Percentiles rank a stretch among this genome's conserved stretches.
Conservation (phyloP, 176 grass and related monocot species). For the Musa troglodytarum region DNA sequence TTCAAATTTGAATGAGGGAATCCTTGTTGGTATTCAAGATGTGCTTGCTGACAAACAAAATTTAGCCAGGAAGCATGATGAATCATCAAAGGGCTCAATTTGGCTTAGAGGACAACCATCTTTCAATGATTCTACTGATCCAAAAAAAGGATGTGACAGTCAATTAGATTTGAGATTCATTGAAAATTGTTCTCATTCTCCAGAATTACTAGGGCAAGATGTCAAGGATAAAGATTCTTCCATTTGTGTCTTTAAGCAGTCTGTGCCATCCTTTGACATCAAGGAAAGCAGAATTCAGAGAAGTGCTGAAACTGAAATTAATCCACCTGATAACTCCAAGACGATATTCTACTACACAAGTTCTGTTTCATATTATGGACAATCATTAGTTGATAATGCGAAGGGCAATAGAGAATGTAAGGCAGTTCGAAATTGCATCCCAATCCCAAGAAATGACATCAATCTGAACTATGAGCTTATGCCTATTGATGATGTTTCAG, state of each 20-base stretch:
- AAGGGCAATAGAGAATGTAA: conserved; percentile 6
- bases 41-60: conserved; percentile 18
- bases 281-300: conserved; percentile 2
- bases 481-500: conserved; percentile 32
- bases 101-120: conserved; percentile 35
- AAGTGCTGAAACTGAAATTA: not conserved
- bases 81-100: conserved; percentile 22
- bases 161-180: not conserved
- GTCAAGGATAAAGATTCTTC: not conserved
- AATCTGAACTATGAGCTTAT: conserved; percentile 53
- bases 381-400: not conserved
- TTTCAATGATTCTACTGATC: conserved; percentile 21
- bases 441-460: conserved; percentile 20
- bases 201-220: not conserved
- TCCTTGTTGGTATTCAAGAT: conserved; percentile 34
- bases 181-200: not conserved
- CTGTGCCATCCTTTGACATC: not conserved
- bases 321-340: not conserved
- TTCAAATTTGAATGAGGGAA: conserved; percentile 56
- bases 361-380: not conserved
- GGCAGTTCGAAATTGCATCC: conserved; percentile 7
- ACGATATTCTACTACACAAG: not conserved
- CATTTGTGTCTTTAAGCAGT: not conserved
- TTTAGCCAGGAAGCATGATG: not conserved
- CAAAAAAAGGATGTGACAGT: not conserved